Percentiles rank a stretch among this genome's conserved stretches.
Evolutionary conservation across 768 basidiomycete species (phyloP).

Genomic region (Pleurotus sapidus): DNA sequence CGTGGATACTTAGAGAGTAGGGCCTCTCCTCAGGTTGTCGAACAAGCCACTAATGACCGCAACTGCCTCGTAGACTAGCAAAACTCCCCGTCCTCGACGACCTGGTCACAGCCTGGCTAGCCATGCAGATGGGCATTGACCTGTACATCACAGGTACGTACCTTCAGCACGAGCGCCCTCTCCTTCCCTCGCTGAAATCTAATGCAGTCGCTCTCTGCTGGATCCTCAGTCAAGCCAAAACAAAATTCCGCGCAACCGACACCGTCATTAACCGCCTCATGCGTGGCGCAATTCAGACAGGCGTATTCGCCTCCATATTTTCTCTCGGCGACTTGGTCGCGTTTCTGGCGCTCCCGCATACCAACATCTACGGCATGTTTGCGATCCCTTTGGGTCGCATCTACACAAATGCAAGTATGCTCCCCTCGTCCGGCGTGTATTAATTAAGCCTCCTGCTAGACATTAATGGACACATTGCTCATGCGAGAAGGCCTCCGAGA

Average conservation of each 20-base stretch:
- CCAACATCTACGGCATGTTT: constrained; percentile 35
- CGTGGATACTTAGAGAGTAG: constrained; percentile 7
- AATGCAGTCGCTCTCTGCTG: neutral
- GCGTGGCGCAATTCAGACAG: constrained; percentile 33
- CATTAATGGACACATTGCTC: constrained; percentile 11
- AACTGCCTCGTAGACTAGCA: neutral
- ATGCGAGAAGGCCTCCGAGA: constrained; percentile 4
- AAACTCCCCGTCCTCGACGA: constrained; percentile 6
- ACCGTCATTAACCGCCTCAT: constrained; percentile 24
- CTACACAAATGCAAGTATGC: constrained; percentile 33
- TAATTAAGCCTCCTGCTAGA: neutral
- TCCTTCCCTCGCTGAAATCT: neutral
- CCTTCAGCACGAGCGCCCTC: neutral
- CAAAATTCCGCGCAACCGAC: constrained; percentile 4
- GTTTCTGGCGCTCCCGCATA: constrained; percentile 21
- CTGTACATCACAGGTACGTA: constrained; percentile 7
- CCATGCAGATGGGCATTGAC: constrained; percentile 15
- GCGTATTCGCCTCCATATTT: constrained; percentile 31
- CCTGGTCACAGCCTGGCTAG: constrained; percentile 16
- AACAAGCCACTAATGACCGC: neutral
- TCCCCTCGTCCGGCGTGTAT: too few species aligned
- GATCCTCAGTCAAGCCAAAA: neutral
- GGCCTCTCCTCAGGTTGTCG: neutral
- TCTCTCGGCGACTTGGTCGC: constrained; percentile 29
- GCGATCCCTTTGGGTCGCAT: constrained; percentile 37